phyloP scores from a whole-genome alignment of 2,329 filamentous ascomycete species.

The Colletotrichum caudatum region DNA sequence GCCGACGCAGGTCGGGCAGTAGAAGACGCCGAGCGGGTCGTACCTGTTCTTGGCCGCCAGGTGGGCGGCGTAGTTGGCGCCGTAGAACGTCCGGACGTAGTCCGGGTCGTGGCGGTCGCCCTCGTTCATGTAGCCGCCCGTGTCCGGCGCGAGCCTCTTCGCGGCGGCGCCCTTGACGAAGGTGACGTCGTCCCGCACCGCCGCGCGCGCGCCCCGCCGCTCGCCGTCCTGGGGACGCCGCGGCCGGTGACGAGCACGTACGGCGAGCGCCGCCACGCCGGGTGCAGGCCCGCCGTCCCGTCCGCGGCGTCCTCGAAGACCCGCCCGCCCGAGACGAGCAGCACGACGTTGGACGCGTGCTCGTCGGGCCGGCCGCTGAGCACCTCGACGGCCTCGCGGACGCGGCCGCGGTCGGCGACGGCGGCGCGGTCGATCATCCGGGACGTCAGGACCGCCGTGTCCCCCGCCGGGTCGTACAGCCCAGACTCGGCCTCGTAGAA shows the following conservation, averaged over 20 bases:
- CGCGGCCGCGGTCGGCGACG: slow-evolving; percentile 39
- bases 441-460: slow-evolving; percentile 46
- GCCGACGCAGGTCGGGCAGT: slow-evolving; percentile 55
- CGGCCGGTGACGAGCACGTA: slow-evolving; percentile 41
- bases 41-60: slow-evolving; percentile 50
- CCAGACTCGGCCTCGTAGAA: slow-evolving; percentile 47
- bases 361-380: slow-evolving; percentile 46
- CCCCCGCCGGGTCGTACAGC: slow-evolving; percentile 44
- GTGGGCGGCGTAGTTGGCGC: slow-evolving; percentile 49
- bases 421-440: slow-evolving; percentile 46
- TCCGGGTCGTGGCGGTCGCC: slow-evolving; percentile 52
- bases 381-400: slow-evolving; percentile 46
- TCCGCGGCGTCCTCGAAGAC: slow-evolving; percentile 47
- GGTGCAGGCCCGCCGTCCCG: slow-evolving; percentile 46
- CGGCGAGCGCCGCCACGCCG: slow-evolving; percentile 22
- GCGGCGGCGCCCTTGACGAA: slow-evolving; percentile 48
- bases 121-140: slow-evolving; percentile 59
- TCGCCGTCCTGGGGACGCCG: slow-evolving; percentile 41
- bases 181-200: slow-evolving; percentile 47
- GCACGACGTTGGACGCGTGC: slow-evolving; percentile 44
- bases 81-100: slow-evolving; percentile 52
- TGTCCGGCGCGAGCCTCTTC: slow-evolving; percentile 53
- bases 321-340: slow-evolving; percentile 49
- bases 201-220: slow-evolving; percentile 40
- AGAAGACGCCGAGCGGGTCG: slow-evolving; percentile 51